phyloP scores from a whole-genome alignment of 2,329 filamentous ascomycete genomes.

The Colletotrichum liaoningense region DNA sequence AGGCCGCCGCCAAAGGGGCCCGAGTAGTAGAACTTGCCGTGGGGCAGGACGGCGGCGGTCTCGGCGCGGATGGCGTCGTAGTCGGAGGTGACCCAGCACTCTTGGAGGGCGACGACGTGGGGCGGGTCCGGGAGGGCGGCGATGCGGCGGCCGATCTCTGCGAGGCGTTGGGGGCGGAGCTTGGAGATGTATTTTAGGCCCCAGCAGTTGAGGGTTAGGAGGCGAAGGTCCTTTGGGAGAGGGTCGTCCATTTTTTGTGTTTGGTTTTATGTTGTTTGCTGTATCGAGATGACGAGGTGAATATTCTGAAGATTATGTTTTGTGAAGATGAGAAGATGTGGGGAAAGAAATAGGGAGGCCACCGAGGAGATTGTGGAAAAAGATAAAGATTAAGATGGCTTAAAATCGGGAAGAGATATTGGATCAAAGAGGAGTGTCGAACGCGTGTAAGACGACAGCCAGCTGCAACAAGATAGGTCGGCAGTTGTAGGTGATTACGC shows the following conservation, averaged over 20 bases:
- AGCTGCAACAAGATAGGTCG: background rate
- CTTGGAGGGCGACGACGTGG: constrained; percentile 92
- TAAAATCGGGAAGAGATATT: background rate
- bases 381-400: background rate
- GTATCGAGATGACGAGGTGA: background rate
- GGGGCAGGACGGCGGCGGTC: constrained; percentile 80
- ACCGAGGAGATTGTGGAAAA: background rate
- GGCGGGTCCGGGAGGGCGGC: constrained; percentile 75
- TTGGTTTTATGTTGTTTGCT: background rate
- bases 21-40: constrained; percentile 92
- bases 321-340: background rate
- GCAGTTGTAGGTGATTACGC: background rate
- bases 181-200: constrained; percentile 89
- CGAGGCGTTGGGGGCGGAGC: constrained; percentile 80
- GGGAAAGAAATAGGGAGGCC: background rate
- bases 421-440: background rate
- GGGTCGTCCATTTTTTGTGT: constrained; percentile 41
- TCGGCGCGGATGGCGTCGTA: constrained; percentile 81
- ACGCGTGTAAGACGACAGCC: background rate
- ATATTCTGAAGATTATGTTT: background rate
- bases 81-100: constrained; percentile 92
- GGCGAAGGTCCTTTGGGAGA: constrained; percentile 72
- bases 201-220: constrained; percentile 97
- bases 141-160: constrained; percentile 86
- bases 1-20: constrained; percentile 92